Conservation (phyloP, 176 grass and related monocot genomes). For the Guadua angustifolia region DNA sequence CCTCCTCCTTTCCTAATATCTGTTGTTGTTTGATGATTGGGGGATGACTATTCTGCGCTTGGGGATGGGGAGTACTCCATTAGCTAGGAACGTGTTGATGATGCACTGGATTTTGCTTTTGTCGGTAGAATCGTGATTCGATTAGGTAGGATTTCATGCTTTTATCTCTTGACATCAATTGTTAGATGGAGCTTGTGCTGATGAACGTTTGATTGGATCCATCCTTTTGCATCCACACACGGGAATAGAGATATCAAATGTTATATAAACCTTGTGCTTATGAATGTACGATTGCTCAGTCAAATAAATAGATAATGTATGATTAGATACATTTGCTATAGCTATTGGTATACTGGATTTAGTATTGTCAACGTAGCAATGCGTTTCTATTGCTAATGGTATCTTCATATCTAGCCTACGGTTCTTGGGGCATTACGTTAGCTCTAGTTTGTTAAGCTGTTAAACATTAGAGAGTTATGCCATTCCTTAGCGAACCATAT, state of each 20-base stretch:
- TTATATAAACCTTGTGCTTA: neutral
- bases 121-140: neutral
- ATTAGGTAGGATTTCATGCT: neutral
- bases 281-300: neutral
- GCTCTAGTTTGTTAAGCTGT: slow-evolving; percentile 4
- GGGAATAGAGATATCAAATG: neutral
- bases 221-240: too few species aligned
- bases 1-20: neutral
- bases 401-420: neutral
- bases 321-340: neutral
- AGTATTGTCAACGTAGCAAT: neutral
- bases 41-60: neutral
- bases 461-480: slow-evolving; percentile 21
- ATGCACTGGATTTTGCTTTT: neutral
- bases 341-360: neutral
- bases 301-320: too few species aligned
- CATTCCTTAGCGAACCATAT: neutral
- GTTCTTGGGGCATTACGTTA: neutral
- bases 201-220: neutral
- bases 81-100: neutral
- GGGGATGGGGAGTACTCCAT: too few species aligned
- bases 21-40: too few species aligned
- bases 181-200: neutral
- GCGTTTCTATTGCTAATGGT: slow-evolving; percentile 19
- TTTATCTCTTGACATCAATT: neutral